Percentiles rank a stretch among this genome's conserved stretches.
Conservation (phyloP, 139 green algal genomes). For the Chlamydomonas sphaeroides region DNA sequence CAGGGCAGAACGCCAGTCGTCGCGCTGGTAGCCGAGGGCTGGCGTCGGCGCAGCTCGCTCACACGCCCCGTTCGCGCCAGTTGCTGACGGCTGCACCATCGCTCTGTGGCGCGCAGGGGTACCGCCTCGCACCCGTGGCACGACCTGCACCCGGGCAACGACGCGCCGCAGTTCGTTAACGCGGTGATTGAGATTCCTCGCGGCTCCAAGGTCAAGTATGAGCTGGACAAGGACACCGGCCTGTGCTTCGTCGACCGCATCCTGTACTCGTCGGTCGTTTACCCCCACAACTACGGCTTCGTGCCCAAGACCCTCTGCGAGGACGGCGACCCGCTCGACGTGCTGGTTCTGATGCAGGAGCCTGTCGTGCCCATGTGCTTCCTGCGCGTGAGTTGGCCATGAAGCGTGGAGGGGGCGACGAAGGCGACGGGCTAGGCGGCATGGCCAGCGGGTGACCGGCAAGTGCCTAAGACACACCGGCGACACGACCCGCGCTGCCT, state of each 20-base stretch:
- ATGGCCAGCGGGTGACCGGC: too few relatives aligned
- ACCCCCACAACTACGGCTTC: slow-evolving; percentile 97
- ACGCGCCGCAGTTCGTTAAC: slow-evolving; percentile 80
- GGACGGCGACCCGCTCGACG: slow-evolving; percentile 93
- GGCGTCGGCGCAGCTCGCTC: background rate
- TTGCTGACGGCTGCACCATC: too few relatives aligned
- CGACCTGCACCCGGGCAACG: slow-evolving; percentile 82
- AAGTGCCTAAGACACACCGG: too few relatives aligned
- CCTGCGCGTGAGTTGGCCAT: slow-evolving; percentile 62
- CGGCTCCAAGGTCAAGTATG: slow-evolving; percentile 95
- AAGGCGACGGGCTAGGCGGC: too few relatives aligned
- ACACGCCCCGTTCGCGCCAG: too few relatives aligned
- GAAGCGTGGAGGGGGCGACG: too few relatives aligned
- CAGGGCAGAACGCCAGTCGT: background rate
- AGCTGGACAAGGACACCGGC: slow-evolving; percentile 91
- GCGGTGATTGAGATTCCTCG: slow-evolving; percentile 94
- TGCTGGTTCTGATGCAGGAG: slow-evolving; percentile 95
- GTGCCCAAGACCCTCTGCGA: slow-evolving; percentile 96
- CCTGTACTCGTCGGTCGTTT: slow-evolving; percentile 94
- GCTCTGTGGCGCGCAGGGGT: too few relatives aligned
- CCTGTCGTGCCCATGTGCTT: slow-evolving; percentile 91
- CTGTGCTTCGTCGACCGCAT: slow-evolving; percentile 91
- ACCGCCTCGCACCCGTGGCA: slow-evolving; percentile 72
- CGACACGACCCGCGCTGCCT: too few relatives aligned
- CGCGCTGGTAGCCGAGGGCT: background rate